A percentile compares a stretch with the other conserved stretches of the same genome.
These are phyloP conservation scores for Fraxinus nigra DNA, from an alignment of 305 asterid species.

Conservation along the genomic window DNA sequence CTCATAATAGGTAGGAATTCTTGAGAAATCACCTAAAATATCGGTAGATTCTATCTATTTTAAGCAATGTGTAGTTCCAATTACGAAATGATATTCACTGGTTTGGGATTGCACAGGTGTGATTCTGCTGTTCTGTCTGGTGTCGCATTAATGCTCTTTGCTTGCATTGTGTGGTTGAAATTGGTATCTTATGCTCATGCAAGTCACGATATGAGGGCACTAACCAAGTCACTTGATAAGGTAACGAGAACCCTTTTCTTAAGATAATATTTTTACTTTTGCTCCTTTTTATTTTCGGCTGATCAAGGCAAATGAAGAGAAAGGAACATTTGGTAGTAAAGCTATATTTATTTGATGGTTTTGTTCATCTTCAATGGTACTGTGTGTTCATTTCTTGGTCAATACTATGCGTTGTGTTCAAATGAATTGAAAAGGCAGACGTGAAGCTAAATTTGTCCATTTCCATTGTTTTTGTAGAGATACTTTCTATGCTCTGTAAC, in stretches of 20 bases:
- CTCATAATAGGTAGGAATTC: background rate
- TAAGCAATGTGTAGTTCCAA: constrained; percentile 5
- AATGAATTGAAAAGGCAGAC: background rate
- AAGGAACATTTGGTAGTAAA: background rate
- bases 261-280: background rate
- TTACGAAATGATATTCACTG: constrained; percentile 18
- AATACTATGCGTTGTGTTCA: background rate
- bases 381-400: background rate
- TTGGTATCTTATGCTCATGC: constrained; percentile 93
- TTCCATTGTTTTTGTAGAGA: constrained; percentile 2
- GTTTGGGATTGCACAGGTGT: constrained; percentile 58
- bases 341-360: background rate
- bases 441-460: background rate
- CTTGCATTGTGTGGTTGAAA: constrained; percentile 91
- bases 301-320: background rate
- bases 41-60: constrained; percentile 11
- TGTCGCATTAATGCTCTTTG: constrained; percentile 67
- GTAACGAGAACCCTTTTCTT: constrained; percentile 32
- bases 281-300: background rate
- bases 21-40: constrained; percentile 4
- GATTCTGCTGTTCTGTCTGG: constrained; percentile 96
- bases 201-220: constrained; percentile 77
- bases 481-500: background rate
- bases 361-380: background rate
- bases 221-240: constrained; percentile 70